Evolutionary conservation across 352 stramenopile species (phyloP), one percentile per base, ranked within the genome.

Genomic region (Globisporangium nagaii): DNA sequence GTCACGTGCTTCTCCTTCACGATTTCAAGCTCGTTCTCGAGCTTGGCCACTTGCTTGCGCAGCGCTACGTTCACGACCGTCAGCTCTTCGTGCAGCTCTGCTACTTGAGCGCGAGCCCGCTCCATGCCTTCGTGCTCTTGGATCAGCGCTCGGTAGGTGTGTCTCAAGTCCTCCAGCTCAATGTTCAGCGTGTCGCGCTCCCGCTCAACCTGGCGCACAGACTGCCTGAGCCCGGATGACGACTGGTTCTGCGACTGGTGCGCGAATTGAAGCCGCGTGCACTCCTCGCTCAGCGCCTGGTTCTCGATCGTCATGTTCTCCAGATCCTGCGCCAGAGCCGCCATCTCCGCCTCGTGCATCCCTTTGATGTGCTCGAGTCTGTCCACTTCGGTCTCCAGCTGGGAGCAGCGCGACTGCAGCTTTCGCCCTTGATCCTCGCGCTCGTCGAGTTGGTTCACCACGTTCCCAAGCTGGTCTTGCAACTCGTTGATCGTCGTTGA

Each of bases 271-370:
- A 92, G 56, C 0, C 78, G 68, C 6, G 66, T 75, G 45, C 81
- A 92, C 35, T 94, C 84, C 58, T 91, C 81, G 44, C 75, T 89
- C n/a, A 94, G 69, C 24, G 76, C 77, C 51, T 94, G 84, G 45
- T 94, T 94, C 37, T 94, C 84, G 20, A 92, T 66, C 10, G 81
- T 94, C 84, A 94, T 94, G 55, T 94, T 91, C 48, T 94, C 81
- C 32, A 94, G 60, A 50, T 94, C 84, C 60, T 91, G 81, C 10
- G 70, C 61, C 1, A 94, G 69, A 28, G 84, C 84, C 2, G 68
- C 58, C 32, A 84, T 56, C 50, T 94, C 84, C 0, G 69, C 79
- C 36, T 76, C 78, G 53, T 74, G 69, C 69, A 92, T 79, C 3
- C 72, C 79, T 46, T 89, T 86, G 7, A 76, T 49, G 44, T 88